These are phyloP conservation scores for Clonostachys chloroleuca DNA, from an alignment of 2,329 filamentous ascomycete species.

Conservation along the genomic window DNA sequence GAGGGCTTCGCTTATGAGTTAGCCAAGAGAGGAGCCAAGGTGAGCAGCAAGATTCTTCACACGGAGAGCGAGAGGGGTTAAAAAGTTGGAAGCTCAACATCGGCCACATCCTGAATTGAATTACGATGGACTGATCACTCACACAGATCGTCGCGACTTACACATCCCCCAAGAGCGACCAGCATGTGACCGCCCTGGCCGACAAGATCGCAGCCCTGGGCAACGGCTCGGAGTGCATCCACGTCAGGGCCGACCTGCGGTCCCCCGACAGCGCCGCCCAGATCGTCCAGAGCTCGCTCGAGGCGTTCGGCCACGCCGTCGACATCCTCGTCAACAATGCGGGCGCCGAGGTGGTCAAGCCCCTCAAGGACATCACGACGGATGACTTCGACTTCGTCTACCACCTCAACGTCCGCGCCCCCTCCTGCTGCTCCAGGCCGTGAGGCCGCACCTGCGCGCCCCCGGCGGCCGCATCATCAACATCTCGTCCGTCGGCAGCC, in stretches of 20 bases:
- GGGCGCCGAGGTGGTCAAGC: slow-evolving; percentile 23
- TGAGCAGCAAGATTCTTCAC: neutral
- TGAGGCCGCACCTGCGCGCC: slow-evolving; percentile 42
- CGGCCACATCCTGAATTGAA: too few relatives aligned
- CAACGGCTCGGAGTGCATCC: slow-evolving; percentile 1
- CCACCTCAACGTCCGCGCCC: slow-evolving; percentile 51
- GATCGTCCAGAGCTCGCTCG: slow-evolving; percentile 22
- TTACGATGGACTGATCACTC: too few relatives aligned
- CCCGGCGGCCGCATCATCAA: slow-evolving; percentile 49
- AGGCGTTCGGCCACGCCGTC: slow-evolving; percentile 8
- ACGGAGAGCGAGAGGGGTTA: neutral
- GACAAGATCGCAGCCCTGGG: slow-evolving; percentile 7
- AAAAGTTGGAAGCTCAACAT: too few relatives aligned
- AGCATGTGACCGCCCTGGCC: slow-evolving; percentile 4
- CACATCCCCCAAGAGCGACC: slow-evolving; percentile 8
- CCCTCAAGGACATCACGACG: slow-evolving; percentile 32
- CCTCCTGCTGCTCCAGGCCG: slow-evolving; percentile 47
- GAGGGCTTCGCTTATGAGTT: slow-evolving; percentile 13
- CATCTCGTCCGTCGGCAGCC: slow-evolving; percentile 48
- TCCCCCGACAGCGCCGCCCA: slow-evolving; percentile 9
- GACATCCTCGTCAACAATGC: slow-evolving; percentile 34
- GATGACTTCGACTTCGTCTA: slow-evolving; percentile 50
- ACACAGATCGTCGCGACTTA: slow-evolving; percentile 10
- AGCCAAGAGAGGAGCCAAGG: slow-evolving; percentile 11
- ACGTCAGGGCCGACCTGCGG: slow-evolving; percentile 13